phyloP scores from a whole-genome alignment of 345 rosid species.

The Moringa oleifera region DNA sequence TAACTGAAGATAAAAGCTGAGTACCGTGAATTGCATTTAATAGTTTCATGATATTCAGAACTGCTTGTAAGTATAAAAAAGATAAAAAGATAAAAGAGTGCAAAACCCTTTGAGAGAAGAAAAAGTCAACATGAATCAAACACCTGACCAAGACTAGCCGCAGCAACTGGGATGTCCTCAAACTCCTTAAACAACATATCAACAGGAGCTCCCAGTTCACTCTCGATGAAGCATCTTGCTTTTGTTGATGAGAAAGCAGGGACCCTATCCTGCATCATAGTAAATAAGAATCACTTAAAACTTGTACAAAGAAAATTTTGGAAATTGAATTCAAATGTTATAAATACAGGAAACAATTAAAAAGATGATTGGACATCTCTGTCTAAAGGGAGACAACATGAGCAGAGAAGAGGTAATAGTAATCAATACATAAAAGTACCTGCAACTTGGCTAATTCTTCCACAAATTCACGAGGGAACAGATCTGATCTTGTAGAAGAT shows the following conservation, averaged over 20 bases:
- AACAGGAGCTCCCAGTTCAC: constrained; percentile 77
- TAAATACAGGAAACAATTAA: too few relatives aligned
- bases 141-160: constrained; percentile 99
- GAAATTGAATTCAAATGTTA: background rate
- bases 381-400: background rate
- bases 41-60: background rate
- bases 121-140: constrained; percentile 21
- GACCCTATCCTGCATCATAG: constrained; percentile 67
- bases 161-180: constrained; percentile 95
- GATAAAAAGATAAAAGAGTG: background rate
- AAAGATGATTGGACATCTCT: background rate
- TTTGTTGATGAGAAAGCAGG: constrained; percentile 91
- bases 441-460: constrained; percentile 98
- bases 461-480: constrained; percentile 85
- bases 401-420: background rate
- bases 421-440: constrained; percentile 30
- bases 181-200: constrained; percentile 61
- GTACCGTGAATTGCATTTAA: background rate
- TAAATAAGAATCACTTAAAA: background rate
- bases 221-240: constrained; percentile 64
- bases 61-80: too few relatives aligned
- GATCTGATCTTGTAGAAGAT: constrained; percentile 91
- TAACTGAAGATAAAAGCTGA: background rate
- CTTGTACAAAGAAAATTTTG: constrained; percentile 1
- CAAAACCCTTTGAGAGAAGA: background rate